Evolutionary conservation across 352 stramenopile species (phyloP).

Genomic region (Globisporangium sylvaticum): DNA sequence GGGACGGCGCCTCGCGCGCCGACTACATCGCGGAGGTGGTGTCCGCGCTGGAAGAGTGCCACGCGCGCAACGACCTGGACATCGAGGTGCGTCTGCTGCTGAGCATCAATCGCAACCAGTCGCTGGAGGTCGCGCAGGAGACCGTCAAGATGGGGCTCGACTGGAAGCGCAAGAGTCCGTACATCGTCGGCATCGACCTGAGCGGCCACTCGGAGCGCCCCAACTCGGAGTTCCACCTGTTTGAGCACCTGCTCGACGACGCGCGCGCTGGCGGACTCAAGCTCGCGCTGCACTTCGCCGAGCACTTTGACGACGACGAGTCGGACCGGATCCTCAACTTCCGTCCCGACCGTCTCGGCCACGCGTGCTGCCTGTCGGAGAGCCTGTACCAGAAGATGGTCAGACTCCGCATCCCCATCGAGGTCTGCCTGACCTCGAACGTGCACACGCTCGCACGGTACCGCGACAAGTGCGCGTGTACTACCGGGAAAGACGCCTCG

Average conservation of each 20-base stretch:
- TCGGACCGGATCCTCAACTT: slow-evolving; percentile 84
- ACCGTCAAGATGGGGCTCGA: slow-evolving; percentile 57
- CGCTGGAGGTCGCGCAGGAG: slow-evolving; percentile 55
- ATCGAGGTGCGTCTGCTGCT: slow-evolving; percentile 77
- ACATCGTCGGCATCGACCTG: slow-evolving; percentile 83
- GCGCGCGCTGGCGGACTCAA: slow-evolving; percentile 75
- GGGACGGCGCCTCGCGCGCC: slow-evolving; percentile 43
- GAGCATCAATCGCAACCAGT: slow-evolving; percentile 79
- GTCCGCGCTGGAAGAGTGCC: slow-evolving; percentile 57
- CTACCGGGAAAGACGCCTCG: slow-evolving; percentile 33
- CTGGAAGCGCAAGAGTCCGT: slow-evolving; percentile 43
- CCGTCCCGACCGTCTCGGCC: slow-evolving; percentile 87
- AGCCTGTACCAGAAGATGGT: slow-evolving; percentile 69
- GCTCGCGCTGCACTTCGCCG: slow-evolving; percentile 90
- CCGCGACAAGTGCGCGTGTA: slow-evolving; percentile 31
- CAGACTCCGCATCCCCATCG: slow-evolving; percentile 79
- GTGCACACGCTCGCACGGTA: slow-evolving; percentile 90
- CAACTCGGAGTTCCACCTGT: slow-evolving; percentile 83
- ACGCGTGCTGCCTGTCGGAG: slow-evolving; percentile 84
- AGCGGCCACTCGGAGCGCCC: slow-evolving; percentile 77
- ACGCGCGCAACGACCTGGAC: slow-evolving; percentile 46
- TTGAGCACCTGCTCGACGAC: slow-evolving; percentile 67
- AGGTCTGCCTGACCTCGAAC: slow-evolving; percentile 93
- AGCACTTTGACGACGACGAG: slow-evolving; percentile 86
- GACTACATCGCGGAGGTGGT: slow-evolving; percentile 79